A percentile compares a stretch with the other conserved stretches of the same genome.
Conservation (phyloP, 257 asterid species). For the Petrea volubilis region DNA sequence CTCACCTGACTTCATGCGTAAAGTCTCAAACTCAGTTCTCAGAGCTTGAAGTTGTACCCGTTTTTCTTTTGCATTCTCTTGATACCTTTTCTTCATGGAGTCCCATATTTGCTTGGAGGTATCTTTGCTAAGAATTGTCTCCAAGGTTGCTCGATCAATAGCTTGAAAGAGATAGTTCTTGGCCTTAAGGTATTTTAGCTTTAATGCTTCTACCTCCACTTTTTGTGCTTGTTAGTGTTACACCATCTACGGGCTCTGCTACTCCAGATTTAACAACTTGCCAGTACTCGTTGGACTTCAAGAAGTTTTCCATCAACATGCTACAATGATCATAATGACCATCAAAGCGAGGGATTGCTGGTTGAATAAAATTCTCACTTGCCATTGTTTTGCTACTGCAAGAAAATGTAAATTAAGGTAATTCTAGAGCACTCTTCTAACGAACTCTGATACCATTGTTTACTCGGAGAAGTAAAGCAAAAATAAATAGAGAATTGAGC, state of each 20-base stretch:
- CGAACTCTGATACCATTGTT: no score
- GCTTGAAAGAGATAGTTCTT: neutral
- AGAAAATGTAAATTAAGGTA: no score
- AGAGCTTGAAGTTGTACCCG: neutral
- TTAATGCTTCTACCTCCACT: neutral
- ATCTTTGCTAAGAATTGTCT: neutral
- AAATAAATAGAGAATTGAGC: no score
- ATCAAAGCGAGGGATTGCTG: neutral
- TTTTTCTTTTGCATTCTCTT: no score
- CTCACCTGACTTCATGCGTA: no score
- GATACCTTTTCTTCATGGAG: no score
- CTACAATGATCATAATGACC: neutral
- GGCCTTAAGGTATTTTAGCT: neutral
- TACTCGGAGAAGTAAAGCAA: no score
- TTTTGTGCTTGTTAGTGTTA: no score
- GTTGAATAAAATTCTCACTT: neutral
- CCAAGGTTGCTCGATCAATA: neutral
- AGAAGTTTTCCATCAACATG: no score
- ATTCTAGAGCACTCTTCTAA: no score
- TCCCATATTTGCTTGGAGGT: no score
- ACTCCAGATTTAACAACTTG: neutral
- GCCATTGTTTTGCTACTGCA: neutral
- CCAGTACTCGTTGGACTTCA: neutral
- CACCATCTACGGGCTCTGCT: neutral
- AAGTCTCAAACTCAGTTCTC: neutral